phyloP scores from a whole-genome alignment of 2,329 filamentous ascomycete species.

The Bipolaris sorokiniana region DNA sequence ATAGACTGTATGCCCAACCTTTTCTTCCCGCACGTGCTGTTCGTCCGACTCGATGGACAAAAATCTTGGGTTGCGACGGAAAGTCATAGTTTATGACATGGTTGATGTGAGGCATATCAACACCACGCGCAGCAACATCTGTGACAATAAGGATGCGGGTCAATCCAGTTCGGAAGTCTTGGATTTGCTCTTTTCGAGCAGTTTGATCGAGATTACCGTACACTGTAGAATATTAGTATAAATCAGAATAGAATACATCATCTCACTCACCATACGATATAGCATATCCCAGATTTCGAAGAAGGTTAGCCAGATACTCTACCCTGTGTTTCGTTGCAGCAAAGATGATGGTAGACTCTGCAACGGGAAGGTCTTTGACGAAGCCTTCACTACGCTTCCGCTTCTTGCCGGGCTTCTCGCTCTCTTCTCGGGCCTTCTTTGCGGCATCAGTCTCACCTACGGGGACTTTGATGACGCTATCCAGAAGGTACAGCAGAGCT shows the following conservation, averaged over 20 bases:
- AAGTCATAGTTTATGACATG: constrained; percentile 99
- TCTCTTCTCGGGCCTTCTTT: constrained; percentile 53
- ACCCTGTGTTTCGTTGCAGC: constrained; percentile 96
- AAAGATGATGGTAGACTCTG: constrained; percentile 94
- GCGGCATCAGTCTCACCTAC: constrained; percentile 65
- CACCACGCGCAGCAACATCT: constrained; percentile 94
- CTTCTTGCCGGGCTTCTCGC: constrained; percentile 65
- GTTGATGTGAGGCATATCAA: constrained; percentile 93
- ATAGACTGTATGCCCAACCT: constrained; percentile 93
- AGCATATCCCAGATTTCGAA: constrained; percentile 81
- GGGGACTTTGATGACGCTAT: constrained; percentile 93
- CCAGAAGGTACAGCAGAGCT: constrained; percentile 83
- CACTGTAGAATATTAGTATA: constrained; percentile 53
- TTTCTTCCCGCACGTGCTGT: constrained; percentile 91
- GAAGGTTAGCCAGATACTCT: constrained; percentile 84
- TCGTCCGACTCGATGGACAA: constrained; percentile 92
- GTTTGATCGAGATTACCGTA: constrained; percentile 96
- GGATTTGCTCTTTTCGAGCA: constrained; percentile 88
- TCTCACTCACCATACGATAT: constrained; percentile 70
- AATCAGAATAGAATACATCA: background rate
- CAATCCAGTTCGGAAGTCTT: constrained; percentile 82
- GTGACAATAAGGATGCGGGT: constrained; percentile 94
- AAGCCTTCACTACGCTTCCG: constrained; percentile 68
- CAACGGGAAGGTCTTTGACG: constrained; percentile 73
- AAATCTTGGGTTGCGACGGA: constrained; percentile 93